phyloP scores from a whole-genome alignment of 140 eudicot species.

The Oenanthe javanica region DNA sequence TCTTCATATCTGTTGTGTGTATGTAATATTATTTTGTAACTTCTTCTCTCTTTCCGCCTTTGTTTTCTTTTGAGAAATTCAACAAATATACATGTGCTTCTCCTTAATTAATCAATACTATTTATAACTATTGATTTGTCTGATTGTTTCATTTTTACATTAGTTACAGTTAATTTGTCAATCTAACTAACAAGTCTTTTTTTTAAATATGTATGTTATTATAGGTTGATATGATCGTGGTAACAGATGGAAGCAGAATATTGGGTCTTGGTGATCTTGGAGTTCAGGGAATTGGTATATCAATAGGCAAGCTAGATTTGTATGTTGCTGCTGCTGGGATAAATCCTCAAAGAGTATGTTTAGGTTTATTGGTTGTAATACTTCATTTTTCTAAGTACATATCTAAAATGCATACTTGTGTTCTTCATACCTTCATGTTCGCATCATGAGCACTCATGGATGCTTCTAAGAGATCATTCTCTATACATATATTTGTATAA shows the following conservation, averaged over 20 bases:
- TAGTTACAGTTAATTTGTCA: background rate
- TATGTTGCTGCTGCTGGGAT: slow-evolving; percentile 99
- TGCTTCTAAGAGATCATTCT: background rate
- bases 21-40: background rate
- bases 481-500: background rate
- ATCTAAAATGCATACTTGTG: background rate
- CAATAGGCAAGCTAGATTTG: slow-evolving; percentile 91
- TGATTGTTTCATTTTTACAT: background rate
- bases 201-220: slow-evolving; percentile 4
- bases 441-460: background rate
- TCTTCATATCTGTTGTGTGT: background rate
- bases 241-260: slow-evolving; percentile 98
- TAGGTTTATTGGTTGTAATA: background rate
- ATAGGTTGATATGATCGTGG: slow-evolving; percentile 99
- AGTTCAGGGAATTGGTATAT: slow-evolving; percentile 91
- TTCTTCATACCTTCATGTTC: background rate
- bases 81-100: background rate
- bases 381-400: background rate
- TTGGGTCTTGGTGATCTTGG: slow-evolving; percentile 98
- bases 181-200: background rate
- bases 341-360: slow-evolving; percentile 88
- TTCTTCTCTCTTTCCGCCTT: background rate
- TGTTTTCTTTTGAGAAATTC: background rate
- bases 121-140: background rate
- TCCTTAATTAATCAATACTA: background rate